phyloP scores from a whole-genome alignment of 208 protist species.

The Trypanosoma boissoni region DNA sequence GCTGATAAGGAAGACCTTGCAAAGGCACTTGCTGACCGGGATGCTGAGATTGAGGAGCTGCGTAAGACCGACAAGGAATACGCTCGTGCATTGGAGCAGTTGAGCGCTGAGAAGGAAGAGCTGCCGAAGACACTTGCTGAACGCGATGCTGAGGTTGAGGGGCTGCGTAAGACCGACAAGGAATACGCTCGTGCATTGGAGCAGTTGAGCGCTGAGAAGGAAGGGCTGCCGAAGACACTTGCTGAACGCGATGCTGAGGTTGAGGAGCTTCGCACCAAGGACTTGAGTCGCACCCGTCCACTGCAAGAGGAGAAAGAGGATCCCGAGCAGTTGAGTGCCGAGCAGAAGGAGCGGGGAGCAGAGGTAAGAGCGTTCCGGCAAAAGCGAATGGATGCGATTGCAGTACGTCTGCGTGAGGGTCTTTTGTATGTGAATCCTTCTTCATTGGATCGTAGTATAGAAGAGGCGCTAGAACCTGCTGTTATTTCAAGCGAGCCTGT shows the following conservation, averaged over 20 bases:
- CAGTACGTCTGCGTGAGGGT: neutral
- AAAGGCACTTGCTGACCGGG: no score
- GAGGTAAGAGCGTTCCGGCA: neutral
- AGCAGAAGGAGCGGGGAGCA: neutral
- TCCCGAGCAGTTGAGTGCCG: neutral
- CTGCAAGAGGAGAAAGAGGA: neutral
- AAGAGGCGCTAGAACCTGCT: neutral
- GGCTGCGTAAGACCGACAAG: neutral
- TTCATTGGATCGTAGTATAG: no score
- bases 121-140: conserved; percentile 21
- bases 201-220: neutral
- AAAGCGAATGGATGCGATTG: neutral
- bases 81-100: neutral
- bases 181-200: conserved; percentile 16
- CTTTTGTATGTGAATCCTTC: neutral
- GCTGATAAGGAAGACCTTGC: neutral
- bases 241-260: no score
- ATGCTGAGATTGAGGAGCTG: no score
- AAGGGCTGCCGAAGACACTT: neutral
- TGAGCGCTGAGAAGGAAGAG: neutral
- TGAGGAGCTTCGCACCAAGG: no score
- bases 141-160: conserved; percentile 12
- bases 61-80: no score
- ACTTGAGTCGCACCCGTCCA: no score
- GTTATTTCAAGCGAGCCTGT: neutral